Base-by-base conservation (phyloP, 192 early-diverging fungal genomes). In the Gonapodya prolifera region DNA sequence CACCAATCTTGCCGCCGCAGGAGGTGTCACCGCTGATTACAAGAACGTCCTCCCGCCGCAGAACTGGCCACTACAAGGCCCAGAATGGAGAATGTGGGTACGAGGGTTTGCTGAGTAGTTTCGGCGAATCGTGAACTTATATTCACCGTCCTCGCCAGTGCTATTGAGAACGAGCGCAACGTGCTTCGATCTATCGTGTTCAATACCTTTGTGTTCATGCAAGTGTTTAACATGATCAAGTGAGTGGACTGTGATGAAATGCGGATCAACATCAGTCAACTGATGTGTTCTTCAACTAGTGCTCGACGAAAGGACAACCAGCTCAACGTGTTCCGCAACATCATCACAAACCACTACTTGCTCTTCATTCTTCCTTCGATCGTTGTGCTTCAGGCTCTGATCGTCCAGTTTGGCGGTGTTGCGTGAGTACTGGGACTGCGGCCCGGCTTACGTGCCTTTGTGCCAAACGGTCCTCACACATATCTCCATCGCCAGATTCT, bases 261-360 rank as follows among this genome's bases (percentile, higher is more conserved):
- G n/a, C n/a, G n/a, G 45, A 8, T 16, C 45, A 61, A 61, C 45
- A 8, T 23, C 45, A 61, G 45, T 23, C 45, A 8, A 13, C 8
- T 73, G 2, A 29, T 30, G 2, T 30, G 2, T 29, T 13, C 71
- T 18, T 32, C 31, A 2, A 2, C 71, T 32, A 90, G 85, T 84
- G 91, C 88, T 80, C 92, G 93, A 31, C 86, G 89, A 33, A 83
- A 93, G 74, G 88, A 91, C 81, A 87, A 87, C 75, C 87, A 91
- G 61, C 73, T 95, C 75, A 99, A 99, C 82, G 91, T 98, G 77
- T 95, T 99, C 85, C 82, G 88, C 74, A 88, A 90, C 76, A 87
- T 97, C 70, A 80, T 80, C 23, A 83, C 83, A 61, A 98, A 99
- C 86, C 78, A 75, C 35, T 93, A 92, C 80, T 98, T 99, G 76